Evolutionary conservation across 1,139 yeast species (phyloP).

Genomic region (Sugiyamaella novakii): DNA sequence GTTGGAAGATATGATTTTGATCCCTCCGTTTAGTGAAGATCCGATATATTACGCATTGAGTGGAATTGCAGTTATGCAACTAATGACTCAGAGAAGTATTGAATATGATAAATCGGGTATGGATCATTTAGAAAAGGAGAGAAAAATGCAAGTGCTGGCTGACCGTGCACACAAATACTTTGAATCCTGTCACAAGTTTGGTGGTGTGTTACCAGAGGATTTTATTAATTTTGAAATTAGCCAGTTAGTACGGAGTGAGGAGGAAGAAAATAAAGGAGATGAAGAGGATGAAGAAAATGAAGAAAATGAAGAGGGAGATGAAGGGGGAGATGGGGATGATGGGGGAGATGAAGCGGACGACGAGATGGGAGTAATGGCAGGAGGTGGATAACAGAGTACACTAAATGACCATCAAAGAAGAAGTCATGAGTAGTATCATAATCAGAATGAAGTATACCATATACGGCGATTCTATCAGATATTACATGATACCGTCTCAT

Average conservation of each 20-base stretch:
- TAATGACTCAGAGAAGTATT: constrained; percentile 23
- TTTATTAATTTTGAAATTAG: constrained; percentile 27
- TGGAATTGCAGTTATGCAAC: constrained; percentile 35
- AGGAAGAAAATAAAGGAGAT: constrained; percentile 2
- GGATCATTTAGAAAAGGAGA: constrained; percentile 1
- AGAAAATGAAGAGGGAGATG: constrained; percentile 16
- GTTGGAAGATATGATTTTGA: constrained; percentile 48
- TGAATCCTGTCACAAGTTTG: constrained; percentile 41
- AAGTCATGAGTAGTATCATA: too few species aligned
- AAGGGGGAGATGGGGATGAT: constrained; percentile 13
- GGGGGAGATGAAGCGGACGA: constrained; percentile 6
- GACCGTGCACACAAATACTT: constrained; percentile 36
- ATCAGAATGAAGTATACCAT: too few species aligned
- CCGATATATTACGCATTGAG: constrained; percentile 44
- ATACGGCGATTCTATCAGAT: too few species aligned
- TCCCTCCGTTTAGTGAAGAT: constrained; percentile 51
- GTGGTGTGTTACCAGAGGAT: constrained; percentile 34
- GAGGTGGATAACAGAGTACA: too few species aligned
- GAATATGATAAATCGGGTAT: constrained; percentile 5
- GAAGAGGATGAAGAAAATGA: constrained; percentile 16
- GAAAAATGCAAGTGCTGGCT: constrained; percentile 16
- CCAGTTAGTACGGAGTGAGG: not conserved
- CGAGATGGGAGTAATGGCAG: not conserved
- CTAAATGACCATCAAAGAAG: too few species aligned
- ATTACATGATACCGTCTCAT: too few species aligned